A percentile compares a stretch with the other conserved stretches of the same genome.
These are phyloP conservation scores for Mrakia frigida DNA, from an alignment of 768 basidiomycete species.

Conservation along the genomic window DNA sequence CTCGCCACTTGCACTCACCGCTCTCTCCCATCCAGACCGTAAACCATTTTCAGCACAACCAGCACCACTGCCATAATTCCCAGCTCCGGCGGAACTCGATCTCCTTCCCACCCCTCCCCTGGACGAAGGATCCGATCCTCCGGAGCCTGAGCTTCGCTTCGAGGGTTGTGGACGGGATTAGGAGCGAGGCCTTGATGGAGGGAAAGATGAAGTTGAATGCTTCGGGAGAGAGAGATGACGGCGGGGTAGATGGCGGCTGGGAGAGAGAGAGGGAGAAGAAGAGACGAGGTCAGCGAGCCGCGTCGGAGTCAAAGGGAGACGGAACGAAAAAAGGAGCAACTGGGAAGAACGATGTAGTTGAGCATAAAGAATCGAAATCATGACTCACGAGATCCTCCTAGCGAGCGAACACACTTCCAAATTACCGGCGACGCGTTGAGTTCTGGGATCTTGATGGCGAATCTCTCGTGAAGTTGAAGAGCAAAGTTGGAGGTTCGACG, in stretches of 20 bases:
- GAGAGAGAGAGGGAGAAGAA: neutral
- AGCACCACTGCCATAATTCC: constrained; percentile 58
- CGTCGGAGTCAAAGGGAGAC: neutral
- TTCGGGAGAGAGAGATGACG: constrained; percentile 32
- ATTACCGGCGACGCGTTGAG: constrained; percentile 68
- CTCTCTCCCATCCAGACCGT: constrained; percentile 67
- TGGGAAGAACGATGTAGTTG: too few species aligned
- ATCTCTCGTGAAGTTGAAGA: constrained; percentile 52
- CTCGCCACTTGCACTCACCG: constrained; percentile 50
- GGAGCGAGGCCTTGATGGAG: constrained; percentile 32
- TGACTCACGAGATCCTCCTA: constrained; percentile 70
- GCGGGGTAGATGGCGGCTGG: constrained; percentile 38
- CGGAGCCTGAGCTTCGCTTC: constrained; percentile 53
- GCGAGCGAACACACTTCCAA: constrained; percentile 64
- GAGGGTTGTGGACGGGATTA: constrained; percentile 49
- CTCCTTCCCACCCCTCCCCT: constrained; percentile 52
- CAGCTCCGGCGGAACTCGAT: constrained; percentile 65
- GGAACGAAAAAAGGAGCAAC: neutral
- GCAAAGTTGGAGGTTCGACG: constrained; percentile 60
- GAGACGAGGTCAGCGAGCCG: neutral
- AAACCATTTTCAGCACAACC: constrained; percentile 74
- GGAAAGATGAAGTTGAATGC: constrained; percentile 36
- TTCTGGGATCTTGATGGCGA: constrained; percentile 64
- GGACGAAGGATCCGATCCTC: constrained; percentile 37
- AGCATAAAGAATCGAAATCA: too few species aligned